Evolutionary conservation across 306 rosid species (phyloP).

Genomic region (Casuarina glauca): DNA sequence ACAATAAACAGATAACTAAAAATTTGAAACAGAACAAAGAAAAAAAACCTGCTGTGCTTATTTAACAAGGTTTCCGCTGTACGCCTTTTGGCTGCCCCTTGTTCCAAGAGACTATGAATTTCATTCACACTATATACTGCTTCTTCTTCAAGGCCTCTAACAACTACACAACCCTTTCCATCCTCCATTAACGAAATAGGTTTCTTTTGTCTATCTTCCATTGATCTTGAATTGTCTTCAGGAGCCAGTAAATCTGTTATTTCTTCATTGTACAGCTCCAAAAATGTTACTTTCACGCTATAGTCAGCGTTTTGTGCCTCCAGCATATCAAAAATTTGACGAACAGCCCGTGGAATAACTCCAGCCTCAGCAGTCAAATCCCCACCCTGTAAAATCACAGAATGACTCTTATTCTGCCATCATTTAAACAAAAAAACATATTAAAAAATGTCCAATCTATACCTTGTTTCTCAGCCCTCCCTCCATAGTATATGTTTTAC

Average conservation of each 20-base stretch:
- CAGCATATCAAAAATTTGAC: slow-evolving; percentile 84
- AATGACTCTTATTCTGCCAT: not conserved
- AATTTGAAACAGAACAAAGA: not conserved
- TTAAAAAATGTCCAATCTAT: slow-evolving; percentile 14
- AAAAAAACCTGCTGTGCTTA: slow-evolving; percentile 81
- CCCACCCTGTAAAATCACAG: slow-evolving; percentile 49
- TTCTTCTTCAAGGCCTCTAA: slow-evolving; percentile 96
- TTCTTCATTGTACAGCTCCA: slow-evolving; percentile 95
- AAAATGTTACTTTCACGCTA: slow-evolving; percentile 85
- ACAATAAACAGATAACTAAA: slow-evolving; percentile 2
- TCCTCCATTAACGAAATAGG: slow-evolving; percentile 86
- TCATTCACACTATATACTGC: slow-evolving; percentile 77
- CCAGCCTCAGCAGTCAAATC: slow-evolving; percentile 90
- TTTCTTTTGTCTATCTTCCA: slow-evolving; percentile 75
- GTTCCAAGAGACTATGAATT: slow-evolving; percentile 75
- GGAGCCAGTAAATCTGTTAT: slow-evolving; percentile 77
- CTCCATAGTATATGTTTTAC: slow-evolving; percentile 99
- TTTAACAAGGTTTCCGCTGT: slow-evolving; percentile 92
- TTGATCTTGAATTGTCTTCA: slow-evolving; percentile 63
- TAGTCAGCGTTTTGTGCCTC: slow-evolving; percentile 89
- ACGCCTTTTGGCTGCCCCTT: slow-evolving; percentile 87
- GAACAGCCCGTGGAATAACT: slow-evolving; percentile 95
- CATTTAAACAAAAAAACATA: not conserved
- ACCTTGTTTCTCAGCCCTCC: slow-evolving; percentile 96
- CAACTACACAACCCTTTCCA: slow-evolving; percentile 85